A percentile compares a stretch with the other conserved stretches of the same genome.
Conservation (phyloP, 1,284 basidiomycete species). For the Rhodotorula sp. region DNA sequence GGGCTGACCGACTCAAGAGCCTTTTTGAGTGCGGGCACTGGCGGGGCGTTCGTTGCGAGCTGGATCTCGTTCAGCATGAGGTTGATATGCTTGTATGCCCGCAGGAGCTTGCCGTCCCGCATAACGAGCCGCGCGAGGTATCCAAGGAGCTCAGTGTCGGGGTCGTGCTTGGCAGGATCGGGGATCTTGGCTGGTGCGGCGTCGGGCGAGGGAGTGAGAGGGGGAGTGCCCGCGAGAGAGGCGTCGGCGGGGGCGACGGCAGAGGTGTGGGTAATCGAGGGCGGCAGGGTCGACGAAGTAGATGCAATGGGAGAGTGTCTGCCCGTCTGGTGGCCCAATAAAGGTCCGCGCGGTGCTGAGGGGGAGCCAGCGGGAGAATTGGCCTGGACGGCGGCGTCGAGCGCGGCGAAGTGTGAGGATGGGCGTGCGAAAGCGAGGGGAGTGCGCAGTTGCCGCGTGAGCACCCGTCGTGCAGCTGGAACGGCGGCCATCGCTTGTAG, state of each 20-base stretch:
- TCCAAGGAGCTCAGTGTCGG: constrained; percentile 47
- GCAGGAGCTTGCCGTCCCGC: constrained; percentile 51
- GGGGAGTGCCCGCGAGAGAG: constrained; percentile 2
- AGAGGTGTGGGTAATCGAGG: background rate
- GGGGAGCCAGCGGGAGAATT: background rate
- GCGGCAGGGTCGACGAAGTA: background rate
- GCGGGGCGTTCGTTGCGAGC: constrained; percentile 46
- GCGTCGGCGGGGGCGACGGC: background rate
- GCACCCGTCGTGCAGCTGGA: background rate
- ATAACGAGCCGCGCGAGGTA: constrained; percentile 50
- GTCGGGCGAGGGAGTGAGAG: constrained; percentile 9
- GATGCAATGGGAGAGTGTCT: background rate
- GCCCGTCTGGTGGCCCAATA: background rate
- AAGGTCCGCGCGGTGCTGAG: background rate
- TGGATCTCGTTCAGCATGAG: constrained; percentile 46
- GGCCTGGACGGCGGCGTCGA: constrained; percentile 6
- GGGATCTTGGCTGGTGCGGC: background rate
- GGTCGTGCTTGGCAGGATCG: constrained; percentile 19
- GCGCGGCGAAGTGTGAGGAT: background rate
- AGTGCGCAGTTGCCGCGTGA: background rate
- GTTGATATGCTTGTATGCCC: constrained; percentile 46
- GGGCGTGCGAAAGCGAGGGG: background rate
- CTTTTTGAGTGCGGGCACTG: constrained; percentile 48
- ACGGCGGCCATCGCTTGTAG: no score
- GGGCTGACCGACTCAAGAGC: constrained; percentile 49